Base-by-base conservation (phyloP, 1,284 basidiomycete genomes). In the Agaricales sp. region DNA sequence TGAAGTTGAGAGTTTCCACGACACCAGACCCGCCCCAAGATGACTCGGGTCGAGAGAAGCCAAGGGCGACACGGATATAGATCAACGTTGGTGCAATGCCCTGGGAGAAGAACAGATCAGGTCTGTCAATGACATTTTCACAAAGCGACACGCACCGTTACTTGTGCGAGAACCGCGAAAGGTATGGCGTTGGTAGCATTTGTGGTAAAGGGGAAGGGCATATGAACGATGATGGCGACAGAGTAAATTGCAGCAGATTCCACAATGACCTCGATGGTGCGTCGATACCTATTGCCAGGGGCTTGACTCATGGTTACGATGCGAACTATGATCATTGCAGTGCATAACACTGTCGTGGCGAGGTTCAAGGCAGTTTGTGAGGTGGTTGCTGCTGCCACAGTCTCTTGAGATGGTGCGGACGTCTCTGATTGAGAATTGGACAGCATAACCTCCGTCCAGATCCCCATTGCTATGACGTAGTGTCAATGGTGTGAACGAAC, bases 51-150 rank as follows among this genome's bases (percentile, higher is more conserved):
- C 39, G 39, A 41, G 39, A 41, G 16, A 8, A 41, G 39, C 39
- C 39, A 4, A 41, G 19, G 18, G 39, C 39, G 18, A 41, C 39
- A 41, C 39, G 39, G 18, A 18, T 16, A n/a, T 8, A 6, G 16
- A 41, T 41, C 39, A 41, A 41, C 4, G 39, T 41, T 20, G 39
- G 39, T 41, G 39, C 39, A 16, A 41, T 41, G 19, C 39, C 39
- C 39, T 41, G 18, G 39, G 16, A 41, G 39, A 41, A 8, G 26
- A n/a, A n/a, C n/a, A n/a, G n/a, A 18, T 41, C 39, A 41, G 16
- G 8, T 41, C 4, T 41, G n/a, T 8, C 8, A n/a, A 41, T 11
- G 8, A 8, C 39, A 41, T 11, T 16, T 41, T 11, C 16, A 20
- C 8, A 41, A 8, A 20, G 19, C 39, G n/a, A 6, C 8, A 41